phyloP scores from a whole-genome alignment of 345 rosid species.

The Rhizophora apiculata region DNA sequence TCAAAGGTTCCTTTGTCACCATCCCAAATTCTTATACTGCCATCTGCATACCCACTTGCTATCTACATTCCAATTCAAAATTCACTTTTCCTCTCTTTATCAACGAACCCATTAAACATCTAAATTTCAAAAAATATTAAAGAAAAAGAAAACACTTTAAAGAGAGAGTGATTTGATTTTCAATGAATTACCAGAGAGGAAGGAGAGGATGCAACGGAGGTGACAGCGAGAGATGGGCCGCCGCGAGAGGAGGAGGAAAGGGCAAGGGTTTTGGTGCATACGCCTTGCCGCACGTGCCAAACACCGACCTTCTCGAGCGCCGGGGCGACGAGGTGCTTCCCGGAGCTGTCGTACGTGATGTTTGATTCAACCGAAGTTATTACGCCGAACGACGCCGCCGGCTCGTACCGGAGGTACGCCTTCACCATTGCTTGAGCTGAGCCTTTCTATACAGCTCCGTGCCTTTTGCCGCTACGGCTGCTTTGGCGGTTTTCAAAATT shows the following conservation, averaged over 20 bases:
- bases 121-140: background rate
- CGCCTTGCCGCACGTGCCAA: slow-evolving; percentile 94
- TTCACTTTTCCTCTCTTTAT: background rate
- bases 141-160: background rate
- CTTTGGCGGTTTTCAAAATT: background rate
- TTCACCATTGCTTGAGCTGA: slow-evolving; percentile 52
- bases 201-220: slow-evolving; percentile 46
- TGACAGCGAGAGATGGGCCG: slow-evolving; percentile 53
- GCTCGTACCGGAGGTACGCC: slow-evolving; percentile 64
- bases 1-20: slow-evolving; percentile 72
- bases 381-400: slow-evolving; percentile 64
- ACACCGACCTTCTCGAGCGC: slow-evolving; percentile 82
- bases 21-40: slow-evolving; percentile 89
- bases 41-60: slow-evolving; percentile 71
- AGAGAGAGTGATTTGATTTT: background rate
- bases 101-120: background rate
- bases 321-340: slow-evolving; percentile 69
- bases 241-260: slow-evolving; percentile 52
- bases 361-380: slow-evolving; percentile 60
- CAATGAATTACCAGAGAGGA: slow-evolving; percentile 53
- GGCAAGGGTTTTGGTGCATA: slow-evolving; percentile 60
- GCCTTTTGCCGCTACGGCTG: slow-evolving; percentile 5
- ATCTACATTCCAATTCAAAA: slow-evolving; percentile 26
- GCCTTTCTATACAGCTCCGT: background rate
- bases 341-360: slow-evolving; percentile 58